Conservation (phyloP, 2,329 filamentous ascomycete genomes). For the Aspergillus aculeatinus region DNA sequence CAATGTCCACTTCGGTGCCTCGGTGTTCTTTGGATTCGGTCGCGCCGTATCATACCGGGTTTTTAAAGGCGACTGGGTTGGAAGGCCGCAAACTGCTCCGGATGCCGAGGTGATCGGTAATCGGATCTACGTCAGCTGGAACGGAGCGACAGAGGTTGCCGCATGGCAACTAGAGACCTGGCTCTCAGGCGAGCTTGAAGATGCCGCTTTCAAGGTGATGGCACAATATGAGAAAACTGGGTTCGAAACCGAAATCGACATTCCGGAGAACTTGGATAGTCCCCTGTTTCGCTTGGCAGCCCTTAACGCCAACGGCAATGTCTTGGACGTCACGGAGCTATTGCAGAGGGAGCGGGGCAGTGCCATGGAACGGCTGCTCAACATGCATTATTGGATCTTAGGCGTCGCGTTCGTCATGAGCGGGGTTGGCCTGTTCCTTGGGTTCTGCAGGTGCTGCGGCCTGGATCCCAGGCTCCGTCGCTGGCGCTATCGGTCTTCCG, state of each 20-base stretch:
- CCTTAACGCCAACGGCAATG: conserved; percentile 18
- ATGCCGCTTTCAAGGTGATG: conserved; percentile 17
- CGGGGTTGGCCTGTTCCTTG: conserved; percentile 15
- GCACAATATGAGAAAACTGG: conserved; percentile 25
- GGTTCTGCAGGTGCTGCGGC: conserved; percentile 13
- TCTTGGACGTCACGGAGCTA: conserved; percentile 17
- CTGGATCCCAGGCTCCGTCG: conserved; percentile 5
- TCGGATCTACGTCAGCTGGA: conserved; percentile 46
- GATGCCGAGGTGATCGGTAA: conserved; percentile 26
- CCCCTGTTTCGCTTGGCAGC: conserved; percentile 23
- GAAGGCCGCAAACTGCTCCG: conserved; percentile 43
- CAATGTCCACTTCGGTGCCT: conserved; percentile 50
- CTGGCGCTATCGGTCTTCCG: conserved; percentile 8
- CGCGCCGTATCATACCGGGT: conserved; percentile 55
- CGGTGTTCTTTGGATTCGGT: conserved; percentile 32
- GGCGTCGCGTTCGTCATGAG: conserved; percentile 13
- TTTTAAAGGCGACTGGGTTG: conserved; percentile 56
- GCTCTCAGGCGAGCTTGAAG: conserved; percentile 10
- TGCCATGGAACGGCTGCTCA: conserved; percentile 4
- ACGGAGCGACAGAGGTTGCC: conserved; percentile 46
- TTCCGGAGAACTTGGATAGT: conserved; percentile 16
- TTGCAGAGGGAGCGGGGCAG: conserved; percentile 12
- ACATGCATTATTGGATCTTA: conserved; percentile 16
- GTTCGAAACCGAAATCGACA: conserved; percentile 32
- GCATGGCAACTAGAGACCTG: conserved; percentile 31